Evolutionary conservation across 352 stramenopile genomes (phyloP).

Genomic region (Pythium guiyangense): DNA sequence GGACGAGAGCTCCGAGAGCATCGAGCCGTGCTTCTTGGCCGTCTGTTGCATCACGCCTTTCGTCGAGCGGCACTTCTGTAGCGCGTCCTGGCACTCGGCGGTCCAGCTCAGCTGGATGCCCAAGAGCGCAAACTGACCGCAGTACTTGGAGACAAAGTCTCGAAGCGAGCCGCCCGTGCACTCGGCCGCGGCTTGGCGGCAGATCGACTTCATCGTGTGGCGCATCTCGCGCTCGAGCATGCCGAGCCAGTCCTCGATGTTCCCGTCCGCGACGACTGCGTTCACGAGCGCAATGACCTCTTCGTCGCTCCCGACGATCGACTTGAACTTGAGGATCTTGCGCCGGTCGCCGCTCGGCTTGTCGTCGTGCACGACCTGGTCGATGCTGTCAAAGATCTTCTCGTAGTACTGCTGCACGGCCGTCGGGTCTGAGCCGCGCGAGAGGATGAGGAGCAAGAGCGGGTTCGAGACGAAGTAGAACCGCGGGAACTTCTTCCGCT

Average conservation of each 20-base stretch:
- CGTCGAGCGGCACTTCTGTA: conserved; percentile 69
- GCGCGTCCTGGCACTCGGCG: conserved; percentile 63
- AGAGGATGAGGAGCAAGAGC: conserved; percentile 85
- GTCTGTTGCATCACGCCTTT: conserved; percentile 88
- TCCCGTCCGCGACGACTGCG: conserved; percentile 56
- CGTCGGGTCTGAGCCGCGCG: conserved; percentile 72
- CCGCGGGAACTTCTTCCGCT: conserved; percentile 86
- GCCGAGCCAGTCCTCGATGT: conserved; percentile 83
- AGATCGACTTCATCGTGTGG: conserved; percentile 57
- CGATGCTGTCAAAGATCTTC: conserved; percentile 83
- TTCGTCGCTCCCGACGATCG: conserved; percentile 58
- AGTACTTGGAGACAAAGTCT: conserved; percentile 74
- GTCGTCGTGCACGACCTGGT: conserved; percentile 70
- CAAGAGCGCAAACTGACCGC: conserved; percentile 66
- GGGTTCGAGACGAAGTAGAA: conserved; percentile 93
- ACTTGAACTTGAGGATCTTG: conserved; percentile 78
- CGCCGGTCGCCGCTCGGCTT: conserved; percentile 28
- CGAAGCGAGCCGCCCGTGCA: conserved; percentile 39
- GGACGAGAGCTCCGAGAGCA: conserved; percentile 86
- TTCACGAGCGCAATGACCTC: conserved; percentile 64
- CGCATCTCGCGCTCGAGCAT: conserved; percentile 72
- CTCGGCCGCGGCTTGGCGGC: conserved; percentile 50
- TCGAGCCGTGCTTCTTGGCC: conserved; percentile 65
- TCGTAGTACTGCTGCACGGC: conserved; percentile 86
- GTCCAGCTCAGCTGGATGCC: conserved; percentile 81